Conservation (phyloP, 2,329 filamentous ascomycete species). For the Penicillium sp. region DNA sequence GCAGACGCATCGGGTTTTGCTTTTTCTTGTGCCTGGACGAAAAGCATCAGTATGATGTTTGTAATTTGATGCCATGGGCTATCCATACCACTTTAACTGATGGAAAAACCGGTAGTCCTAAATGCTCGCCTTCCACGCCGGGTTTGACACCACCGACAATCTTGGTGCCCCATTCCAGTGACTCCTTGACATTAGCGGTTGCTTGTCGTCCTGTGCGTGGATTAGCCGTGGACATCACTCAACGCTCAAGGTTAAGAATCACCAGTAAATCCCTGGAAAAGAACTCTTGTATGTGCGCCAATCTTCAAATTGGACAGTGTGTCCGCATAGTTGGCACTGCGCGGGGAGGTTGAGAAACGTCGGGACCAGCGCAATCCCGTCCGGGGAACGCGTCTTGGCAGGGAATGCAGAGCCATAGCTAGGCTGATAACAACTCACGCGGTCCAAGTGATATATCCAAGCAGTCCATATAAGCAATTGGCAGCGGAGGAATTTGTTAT, state of each 20-base stretch:
- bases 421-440: not conserved
- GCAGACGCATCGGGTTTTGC: constrained; percentile 71
- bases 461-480: too few species aligned
- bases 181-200: constrained; percentile 70
- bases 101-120: constrained; percentile 66
- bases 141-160: constrained; percentile 74
- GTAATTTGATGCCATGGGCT: too few species aligned
- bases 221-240: constrained; percentile 1
- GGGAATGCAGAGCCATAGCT: constrained; percentile 19
- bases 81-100: constrained; percentile 53
- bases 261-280: constrained; percentile 68
- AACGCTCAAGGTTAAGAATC: constrained; percentile 9
- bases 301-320: constrained; percentile 63
- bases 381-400: constrained; percentile 20
- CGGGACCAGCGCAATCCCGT: constrained; percentile 9
- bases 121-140: constrained; percentile 62
- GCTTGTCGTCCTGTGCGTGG: constrained; percentile 39
- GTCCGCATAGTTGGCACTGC: constrained; percentile 47
- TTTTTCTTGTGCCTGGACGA: constrained; percentile 57
- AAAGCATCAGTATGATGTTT: too few species aligned
- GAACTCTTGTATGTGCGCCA: constrained; percentile 58
- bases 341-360: constrained; percentile 32
- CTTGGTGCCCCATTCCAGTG: constrained; percentile 70
- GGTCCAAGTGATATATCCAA: too few species aligned
- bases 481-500: too few species aligned